Conservation (phyloP, 164 flowering plant species). For the Berberis vulgaris region DNA sequence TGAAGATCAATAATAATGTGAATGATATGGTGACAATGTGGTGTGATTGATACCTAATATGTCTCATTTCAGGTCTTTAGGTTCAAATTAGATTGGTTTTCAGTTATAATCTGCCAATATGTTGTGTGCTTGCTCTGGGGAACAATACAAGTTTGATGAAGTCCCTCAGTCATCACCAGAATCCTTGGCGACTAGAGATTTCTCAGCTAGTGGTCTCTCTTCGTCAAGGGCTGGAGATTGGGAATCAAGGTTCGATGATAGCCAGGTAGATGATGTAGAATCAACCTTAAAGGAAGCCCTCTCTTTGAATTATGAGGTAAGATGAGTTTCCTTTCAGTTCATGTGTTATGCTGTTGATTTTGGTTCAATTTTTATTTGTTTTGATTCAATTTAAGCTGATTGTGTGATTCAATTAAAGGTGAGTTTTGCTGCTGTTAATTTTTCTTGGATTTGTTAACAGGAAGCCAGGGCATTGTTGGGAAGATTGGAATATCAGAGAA, state of each 20-base stretch:
- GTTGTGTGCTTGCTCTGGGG: slow-evolving; percentile 99
- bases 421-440: not conserved
- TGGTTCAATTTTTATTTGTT: slow-evolving; percentile 1
- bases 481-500: slow-evolving; percentile 75
- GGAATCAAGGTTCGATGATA: slow-evolving; percentile 78
- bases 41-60: not conserved
- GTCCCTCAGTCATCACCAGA: slow-evolving; percentile 58
- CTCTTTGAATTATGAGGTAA: slow-evolving; percentile 91
- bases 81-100: not conserved
- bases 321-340: not conserved
- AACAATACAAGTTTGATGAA: slow-evolving; percentile 91
- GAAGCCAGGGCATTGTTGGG: slow-evolving; percentile 96
- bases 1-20: no score
- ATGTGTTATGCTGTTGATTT: not conserved
- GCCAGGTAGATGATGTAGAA: slow-evolving; percentile 92
- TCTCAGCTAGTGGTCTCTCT: slow-evolving; percentile 78
- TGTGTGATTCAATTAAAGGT: no score
- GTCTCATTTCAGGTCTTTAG: not conserved
- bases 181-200: slow-evolving; percentile 75
- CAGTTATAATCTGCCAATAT: slow-evolving; percentile 18
- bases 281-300: slow-evolving; percentile 92
- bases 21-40: not conserved
- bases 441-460: slow-evolving; percentile 24
- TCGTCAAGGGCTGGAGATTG: slow-evolving; percentile 67
- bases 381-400: not conserved